A percentile compares a stretch with the other conserved stretches of the same genome.
phyloP scores from a whole-genome alignment of 2,329 filamentous ascomycete genomes.

The Alternaria sp. region DNA sequence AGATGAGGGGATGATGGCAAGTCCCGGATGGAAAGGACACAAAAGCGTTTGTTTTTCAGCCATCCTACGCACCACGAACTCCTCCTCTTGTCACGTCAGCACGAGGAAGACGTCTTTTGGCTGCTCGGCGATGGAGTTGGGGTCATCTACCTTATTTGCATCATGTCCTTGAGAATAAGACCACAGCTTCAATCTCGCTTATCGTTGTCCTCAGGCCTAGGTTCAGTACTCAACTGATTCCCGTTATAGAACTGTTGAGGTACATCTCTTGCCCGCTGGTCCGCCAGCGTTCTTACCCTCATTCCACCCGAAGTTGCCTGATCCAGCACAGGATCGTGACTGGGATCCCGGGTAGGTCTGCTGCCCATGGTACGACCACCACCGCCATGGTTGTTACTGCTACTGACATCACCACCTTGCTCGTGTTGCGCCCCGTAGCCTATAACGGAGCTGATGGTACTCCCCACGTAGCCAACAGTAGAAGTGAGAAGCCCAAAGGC shows the following conservation, averaged over 20 bases:
- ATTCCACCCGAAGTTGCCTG: conserved; percentile 29
- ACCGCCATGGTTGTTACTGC: background rate
- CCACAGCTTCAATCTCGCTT: conserved; percentile 5
- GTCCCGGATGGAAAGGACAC: background rate
- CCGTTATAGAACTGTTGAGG: conserved; percentile 85
- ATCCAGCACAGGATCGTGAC: conserved; percentile 16
- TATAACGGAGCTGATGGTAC: conserved; percentile 38
- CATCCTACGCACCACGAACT: background rate
- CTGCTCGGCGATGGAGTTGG: background rate
- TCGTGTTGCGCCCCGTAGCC: conserved; percentile 27
- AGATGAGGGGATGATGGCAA: background rate
- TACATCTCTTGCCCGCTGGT: conserved; percentile 56
- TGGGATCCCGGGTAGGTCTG: conserved; percentile 12
- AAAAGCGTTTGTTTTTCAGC: background rate
- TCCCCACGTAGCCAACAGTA: conserved; percentile 42
- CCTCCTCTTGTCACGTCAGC: background rate
- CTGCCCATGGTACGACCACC: conserved; percentile 12
- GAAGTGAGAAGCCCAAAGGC: conserved; percentile 44
- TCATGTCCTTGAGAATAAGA: background rate
- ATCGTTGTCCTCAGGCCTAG: conserved; percentile 4
- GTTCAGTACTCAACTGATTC: conserved; percentile 63
- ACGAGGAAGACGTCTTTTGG: background rate
- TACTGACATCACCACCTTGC: conserved; percentile 4
- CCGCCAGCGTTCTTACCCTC: conserved; percentile 53
- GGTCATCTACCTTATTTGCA: background rate